Base-by-base conservation (phyloP, 208 protist genomes). In the Herpetomonas muscarum region DNA sequence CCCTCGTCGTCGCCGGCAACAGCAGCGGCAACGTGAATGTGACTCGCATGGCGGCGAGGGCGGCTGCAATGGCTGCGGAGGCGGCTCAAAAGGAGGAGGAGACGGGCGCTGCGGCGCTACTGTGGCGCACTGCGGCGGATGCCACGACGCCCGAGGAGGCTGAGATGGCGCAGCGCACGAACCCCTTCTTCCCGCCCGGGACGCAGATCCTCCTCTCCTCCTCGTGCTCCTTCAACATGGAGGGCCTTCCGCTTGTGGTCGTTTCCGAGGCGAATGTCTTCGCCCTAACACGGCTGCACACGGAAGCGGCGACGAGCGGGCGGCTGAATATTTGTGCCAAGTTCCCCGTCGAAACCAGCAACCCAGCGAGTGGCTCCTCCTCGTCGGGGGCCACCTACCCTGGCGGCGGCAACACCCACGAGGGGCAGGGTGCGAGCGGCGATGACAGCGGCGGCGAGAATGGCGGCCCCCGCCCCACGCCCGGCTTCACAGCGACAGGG, bases 21-120 rank as follows among this genome's bases (percentile, higher is more conserved):
- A 80, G 71, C 53, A 51, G 53, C 32, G 83, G 83, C 36, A 69
- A 60, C 31, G 69, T 90, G 4, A 68, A 78, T 57, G n/a, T 87
- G 19, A 66, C 68, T 10, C 56, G 48, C 30, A 25, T 84, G 15
- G 41, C 41, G 15, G 41, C 41, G 5, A 7, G 41, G 15, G 41
- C 41, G 5, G 41, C 41, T 9, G 41, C 9, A 2, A 64, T 52
- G 46, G 29, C 17, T 4, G 44, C 54, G 7, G 6, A 21, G 21
- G n/a, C 30, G 17, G 26, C 45, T n/a, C n/a, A n/a, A n/a, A n/a
- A n/a, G n/a, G n/a, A n/a, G n/a, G n/a, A n/a, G n/a, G n/a, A n/a
- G n/a, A n/a, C n/a, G n/a, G n/a, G n/a, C n/a, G n/a, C n/a, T n/a
- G n/a, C n/a, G 53, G 53, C 3, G 36, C 34, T 13, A 15, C 13